phyloP scores from a whole-genome alignment of 1,139 yeast genomes.

The Candida gigantensis region DNA sequence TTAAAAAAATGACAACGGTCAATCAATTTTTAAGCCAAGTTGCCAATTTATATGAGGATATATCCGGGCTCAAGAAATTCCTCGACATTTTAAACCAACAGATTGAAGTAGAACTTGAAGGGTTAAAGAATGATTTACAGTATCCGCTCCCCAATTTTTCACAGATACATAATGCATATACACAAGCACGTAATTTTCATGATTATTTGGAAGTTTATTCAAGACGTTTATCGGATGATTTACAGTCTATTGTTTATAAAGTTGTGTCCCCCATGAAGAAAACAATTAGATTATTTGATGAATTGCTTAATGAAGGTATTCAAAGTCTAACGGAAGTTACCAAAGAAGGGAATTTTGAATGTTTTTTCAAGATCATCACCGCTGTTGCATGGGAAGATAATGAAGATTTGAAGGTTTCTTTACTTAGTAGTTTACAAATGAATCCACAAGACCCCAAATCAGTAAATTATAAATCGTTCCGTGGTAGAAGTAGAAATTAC shows the following conservation, averaged over 20 bases:
- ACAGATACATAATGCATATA: constrained; percentile 67
- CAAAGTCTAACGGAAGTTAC: constrained; percentile 67
- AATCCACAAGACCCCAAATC: constrained; percentile 21
- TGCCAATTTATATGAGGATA: constrained; percentile 62
- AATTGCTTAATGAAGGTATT: constrained; percentile 60
- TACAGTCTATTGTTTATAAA: constrained; percentile 63
- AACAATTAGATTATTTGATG: constrained; percentile 63
- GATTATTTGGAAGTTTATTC: constrained; percentile 69
- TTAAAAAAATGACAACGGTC: constrained; percentile 61
- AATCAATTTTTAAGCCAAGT: constrained; percentile 76
- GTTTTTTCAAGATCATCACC: constrained; percentile 72
- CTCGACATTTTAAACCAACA: constrained; percentile 51
- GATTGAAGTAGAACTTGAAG: constrained; percentile 56
- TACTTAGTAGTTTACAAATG: constrained; percentile 48
- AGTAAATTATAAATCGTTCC: constrained; percentile 31
- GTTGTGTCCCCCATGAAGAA: constrained; percentile 55
- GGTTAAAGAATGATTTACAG: constrained; percentile 49
- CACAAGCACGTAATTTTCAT: constrained; percentile 71
- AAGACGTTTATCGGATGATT: constrained; percentile 61
- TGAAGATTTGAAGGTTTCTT: constrained; percentile 65
- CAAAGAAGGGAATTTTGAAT: constrained; percentile 63
- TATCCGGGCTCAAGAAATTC: constrained; percentile 55
- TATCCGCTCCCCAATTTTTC: constrained; percentile 63
- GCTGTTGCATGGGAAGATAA: constrained; percentile 78
- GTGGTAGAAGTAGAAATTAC: constrained; percentile 62